Evolutionary conservation across 164 flowering plant genomes (phyloP), one percentile per base, ranked within the genome.

Genomic region (Protea cynaroides): DNA sequence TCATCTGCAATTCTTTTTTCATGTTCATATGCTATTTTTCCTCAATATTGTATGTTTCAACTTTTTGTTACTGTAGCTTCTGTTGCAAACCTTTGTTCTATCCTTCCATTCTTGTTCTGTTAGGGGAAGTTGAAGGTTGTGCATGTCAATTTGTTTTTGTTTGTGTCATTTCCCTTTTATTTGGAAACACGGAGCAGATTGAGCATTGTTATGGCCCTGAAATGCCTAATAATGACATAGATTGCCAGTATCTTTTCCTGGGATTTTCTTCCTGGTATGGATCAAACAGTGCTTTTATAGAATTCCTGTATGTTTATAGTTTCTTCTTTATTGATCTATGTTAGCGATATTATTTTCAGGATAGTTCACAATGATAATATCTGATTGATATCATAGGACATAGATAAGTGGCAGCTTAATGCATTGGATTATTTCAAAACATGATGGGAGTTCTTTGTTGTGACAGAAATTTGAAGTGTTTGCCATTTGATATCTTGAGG

Each of bases 401-500:
- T 49, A 13, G 18, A 49, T 29, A 14, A 49, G 17, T 49, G 52
- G 52, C 7, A 18, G 19, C 6, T 49, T 15, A 4, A 12, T 18
- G 6, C 3, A 36, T 58, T 19, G 9, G 44, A 36, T 58, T 36
- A 19, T 1, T 25, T 37, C 46, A 29, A 14, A 12, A 36, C 14
- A 49, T 49, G 61, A 37, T 37, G 19, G n/a, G 17, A 49, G 52
- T 49, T 15, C n/a, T 15, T 15, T 15, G n/a, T 49, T 49, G 14
- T 52, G 50, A 25, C 21, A 49, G 21, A 58, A 47, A 46, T 21
- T 29, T 55, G 25, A 11, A 52, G 34, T 52, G 49, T 23, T 51
- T 52, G 61, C 21, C 36, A 38, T 4, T 47, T 64, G 58, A 40
- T 43, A 15, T 59, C 54, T 56, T 71, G 65, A 51, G 14, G 74